A percentile compares a stretch with the other conserved stretches of the same genome.
phyloP scores from a whole-genome alignment of 805 yeast species.

The Pichia cabralensis region DNA sequence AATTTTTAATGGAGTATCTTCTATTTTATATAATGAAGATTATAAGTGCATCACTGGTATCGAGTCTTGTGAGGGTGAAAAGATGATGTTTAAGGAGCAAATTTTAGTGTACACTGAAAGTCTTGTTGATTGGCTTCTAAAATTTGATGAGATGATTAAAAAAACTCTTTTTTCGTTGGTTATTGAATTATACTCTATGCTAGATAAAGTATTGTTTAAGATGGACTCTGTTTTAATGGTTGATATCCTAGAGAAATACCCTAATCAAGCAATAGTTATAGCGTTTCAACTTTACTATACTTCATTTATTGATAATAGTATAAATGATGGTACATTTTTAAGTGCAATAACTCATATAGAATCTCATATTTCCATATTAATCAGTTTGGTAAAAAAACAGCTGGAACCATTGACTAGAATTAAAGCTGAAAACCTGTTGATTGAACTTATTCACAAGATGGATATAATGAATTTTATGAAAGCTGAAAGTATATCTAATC shows the following conservation, averaged over 20 bases:
- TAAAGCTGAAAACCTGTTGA: slow-evolving; percentile 49
- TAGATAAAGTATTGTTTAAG: no score
- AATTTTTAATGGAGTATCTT: slow-evolving; percentile 58
- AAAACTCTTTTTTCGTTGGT: no score
- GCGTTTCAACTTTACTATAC: slow-evolving; percentile 55
- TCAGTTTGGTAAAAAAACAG: slow-evolving; percentile 25
- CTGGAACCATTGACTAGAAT: slow-evolving; percentile 24
- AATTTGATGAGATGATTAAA: no score
- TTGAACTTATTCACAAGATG: slow-evolving; percentile 56
- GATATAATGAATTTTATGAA: slow-evolving; percentile 23
- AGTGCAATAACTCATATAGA: not conserved
- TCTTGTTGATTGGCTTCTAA: no score
- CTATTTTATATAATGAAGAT: slow-evolving; percentile 28
- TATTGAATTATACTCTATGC: no score
- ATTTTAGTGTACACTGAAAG: no score
- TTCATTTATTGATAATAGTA: slow-evolving; percentile 22
- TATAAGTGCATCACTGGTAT: slow-evolving; percentile 29
- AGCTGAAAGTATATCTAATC: no score
- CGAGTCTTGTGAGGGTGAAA: slow-evolving; percentile 59
- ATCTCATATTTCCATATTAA: slow-evolving; percentile 13
- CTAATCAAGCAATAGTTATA: slow-evolving; percentile 49
- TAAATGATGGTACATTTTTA: not conserved
- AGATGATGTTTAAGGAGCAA: slow-evolving; percentile 30
- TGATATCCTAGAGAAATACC: slow-evolving; percentile 30
- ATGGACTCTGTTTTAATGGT: not conserved